Evolutionary conservation across 202 grass and related monocot genomes (phyloP), one percentile per base, ranked within the genome.

Genomic region (Zoysia matrella): DNA sequence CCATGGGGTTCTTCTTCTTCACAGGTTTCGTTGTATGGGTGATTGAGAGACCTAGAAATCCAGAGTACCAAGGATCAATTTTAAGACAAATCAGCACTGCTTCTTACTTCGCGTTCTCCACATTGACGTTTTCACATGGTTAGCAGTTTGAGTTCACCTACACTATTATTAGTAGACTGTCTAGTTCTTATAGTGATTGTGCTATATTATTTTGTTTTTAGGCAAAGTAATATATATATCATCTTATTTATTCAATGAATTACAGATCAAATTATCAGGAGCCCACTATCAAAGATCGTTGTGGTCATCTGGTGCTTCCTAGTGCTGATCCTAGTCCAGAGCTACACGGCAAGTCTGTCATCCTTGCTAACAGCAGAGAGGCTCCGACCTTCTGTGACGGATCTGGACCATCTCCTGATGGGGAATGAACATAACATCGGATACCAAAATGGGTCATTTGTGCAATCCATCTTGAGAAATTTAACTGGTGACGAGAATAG

Each of bases 61-160:
- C n/a, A 1, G 89, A 86, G 49, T 93, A 90, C 67, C 54, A 82
- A 60, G 89, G 94, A 22, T 68, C 71, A 3, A 56, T 40, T 7
- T 68, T 44, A 7, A 60, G 88, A 39, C 89, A 93, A 65, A 64
- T 88, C 5, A 88, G 72, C 72, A 88, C 80, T 84, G 79, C 90
- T 73, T 86, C 78, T 16, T 97, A 93, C 72, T 97, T 89, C 78
- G 73, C 84, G 64, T 93, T 97, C 84, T 97, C 90, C 18, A 93
- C 90, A 11, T 22, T 89, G 55, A 83, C 86, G 18, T 91, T 89
- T 42, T 77, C 91, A 51, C 91, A 93, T 80, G 82, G 94, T 93
- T 47, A 73, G 80, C 22, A 30, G 22, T 30, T 30, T 30, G 22
- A 30, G 22, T 30, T 30, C 22, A 30, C 22, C 22, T 30, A 30